Base-by-base conservation (phyloP, 2,329 filamentous ascomycete species). In the Venturia pyrina region DNA sequence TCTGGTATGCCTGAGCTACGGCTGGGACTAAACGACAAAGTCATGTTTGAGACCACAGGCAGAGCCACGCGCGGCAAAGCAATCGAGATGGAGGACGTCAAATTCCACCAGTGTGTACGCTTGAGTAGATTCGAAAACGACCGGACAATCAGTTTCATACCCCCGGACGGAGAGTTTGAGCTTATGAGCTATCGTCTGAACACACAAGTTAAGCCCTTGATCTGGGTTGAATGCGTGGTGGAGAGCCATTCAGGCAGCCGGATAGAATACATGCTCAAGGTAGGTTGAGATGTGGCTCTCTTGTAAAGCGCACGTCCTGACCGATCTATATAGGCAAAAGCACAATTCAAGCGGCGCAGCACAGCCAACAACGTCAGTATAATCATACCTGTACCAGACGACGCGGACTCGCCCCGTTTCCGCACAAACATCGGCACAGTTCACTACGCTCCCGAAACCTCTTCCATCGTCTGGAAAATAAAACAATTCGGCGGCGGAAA, bases 321-420 rank as follows among this genome's bases (percentile, higher is more conserved):
- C 56, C 56, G 50, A 13, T 28, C 37, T 40, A 24, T 5, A 10
- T 65, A 85, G 84, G 93, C 95, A 50, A 90, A 90, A 79, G 92
- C 95, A 65, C 95, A 99, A 77, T 99, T 99, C 84, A 99, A 99
- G 82, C 89, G 95, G 71, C 87, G 95, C 73, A 96, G 90, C 77
- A 99, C 95, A 46, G 95, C 95, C 69, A 99, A 99, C 82, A 99
- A 99, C 70, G 95, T 99, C 73, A 93, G 98, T 76, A 99, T 99
- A 72, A 89, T 93, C 63, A 95, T 99, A 56, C 95, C 95, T 1
- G 95, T 99, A 2, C 95, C 95, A 28, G 95, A 99, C 75, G 95
- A 99, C 75, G 95, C 95, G 68, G 95, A 99, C 77, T 91, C 90
- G 1, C 95, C 95, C 13, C 88, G 95, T 57, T 99, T 99, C 85